phyloP scores from a whole-genome alignment of 495 filamentous ascomycete genomes.

The Thozetella sp. region DNA sequence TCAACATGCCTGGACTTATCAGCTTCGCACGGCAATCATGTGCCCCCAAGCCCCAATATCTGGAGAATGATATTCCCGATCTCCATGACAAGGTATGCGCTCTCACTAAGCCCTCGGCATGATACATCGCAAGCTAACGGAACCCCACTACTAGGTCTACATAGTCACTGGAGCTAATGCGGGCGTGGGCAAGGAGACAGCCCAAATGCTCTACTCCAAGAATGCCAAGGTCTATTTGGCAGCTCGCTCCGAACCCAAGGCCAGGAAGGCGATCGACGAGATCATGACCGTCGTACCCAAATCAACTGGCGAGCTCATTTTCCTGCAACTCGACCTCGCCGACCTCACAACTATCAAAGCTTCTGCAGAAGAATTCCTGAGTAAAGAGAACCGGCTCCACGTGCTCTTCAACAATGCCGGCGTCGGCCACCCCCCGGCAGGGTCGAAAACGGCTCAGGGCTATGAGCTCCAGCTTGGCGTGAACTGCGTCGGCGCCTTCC shows the following conservation, averaged over 20 bases:
- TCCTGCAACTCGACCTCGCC: conserved; percentile 21
- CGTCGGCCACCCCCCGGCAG: conserved; percentile 25
- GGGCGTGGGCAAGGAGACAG: conserved; percentile 45
- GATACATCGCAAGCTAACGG: neutral
- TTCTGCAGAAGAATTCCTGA: conserved; percentile 18
- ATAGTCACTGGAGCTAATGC: conserved; percentile 49
- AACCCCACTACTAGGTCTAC: too few relatives aligned
- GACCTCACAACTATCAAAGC: conserved; percentile 25
- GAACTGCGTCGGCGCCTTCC: conserved; percentile 40
- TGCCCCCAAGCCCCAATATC: neutral
- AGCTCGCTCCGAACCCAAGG: conserved; percentile 35
- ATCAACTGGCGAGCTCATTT: neutral
- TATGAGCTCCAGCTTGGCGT: conserved; percentile 39
- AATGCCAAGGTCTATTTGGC: conserved; percentile 51
- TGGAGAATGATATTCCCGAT: neutral
- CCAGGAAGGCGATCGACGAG: conserved; percentile 7
- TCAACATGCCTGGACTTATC: neutral
- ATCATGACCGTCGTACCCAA: conserved; percentile 10
- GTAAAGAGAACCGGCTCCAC: conserved; percentile 17
- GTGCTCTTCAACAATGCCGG: conserved; percentile 39
- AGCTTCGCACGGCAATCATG: neutral
- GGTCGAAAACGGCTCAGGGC: conserved; percentile 33
- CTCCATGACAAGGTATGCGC: neutral
- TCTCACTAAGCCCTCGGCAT: too few relatives aligned
- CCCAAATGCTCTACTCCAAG: conserved; percentile 35